phyloP scores from a whole-genome alignment of 176 grass and related monocot species.

The Musa itinerans region DNA sequence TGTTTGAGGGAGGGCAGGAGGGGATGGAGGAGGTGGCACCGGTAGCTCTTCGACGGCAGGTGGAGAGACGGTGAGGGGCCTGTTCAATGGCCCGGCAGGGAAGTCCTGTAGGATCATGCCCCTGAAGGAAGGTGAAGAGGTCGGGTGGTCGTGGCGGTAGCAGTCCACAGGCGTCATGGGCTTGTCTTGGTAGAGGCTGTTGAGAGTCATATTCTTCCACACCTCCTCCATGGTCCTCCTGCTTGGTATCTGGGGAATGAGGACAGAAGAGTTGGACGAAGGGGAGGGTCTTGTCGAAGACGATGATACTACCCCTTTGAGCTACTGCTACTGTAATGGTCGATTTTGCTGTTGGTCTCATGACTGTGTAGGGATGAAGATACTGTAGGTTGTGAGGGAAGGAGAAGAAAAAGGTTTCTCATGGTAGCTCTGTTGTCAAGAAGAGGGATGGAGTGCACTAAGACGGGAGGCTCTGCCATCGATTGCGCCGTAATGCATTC shows the following conservation, averaged over 20 bases:
- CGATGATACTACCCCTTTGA: not conserved
- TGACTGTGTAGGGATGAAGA: not conserved
- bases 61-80: not conserved
- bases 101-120: constrained; percentile 20
- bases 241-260: not conserved
- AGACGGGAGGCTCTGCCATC: too few species aligned
- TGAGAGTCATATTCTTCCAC: constrained; percentile 6
- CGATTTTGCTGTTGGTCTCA: not conserved
- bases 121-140: not conserved
- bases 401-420: too few species aligned
- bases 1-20: not conserved
- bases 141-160: not conserved
- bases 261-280: not conserved
- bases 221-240: constrained; percentile 9
- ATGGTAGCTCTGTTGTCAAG: too few species aligned
- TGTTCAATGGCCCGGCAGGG: not conserved
- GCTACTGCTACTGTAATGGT: too few species aligned
- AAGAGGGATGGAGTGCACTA: too few species aligned
- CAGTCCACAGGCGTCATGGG: not conserved
- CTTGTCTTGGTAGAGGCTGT: not conserved
- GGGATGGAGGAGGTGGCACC: not conserved
- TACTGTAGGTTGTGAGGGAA: too few species aligned
- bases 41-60: not conserved
- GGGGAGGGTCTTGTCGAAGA: not conserved
- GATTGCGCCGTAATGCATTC: too few species aligned